Conservation (phyloP, 805 yeast genomes). For the Cyberlindnera japonica region DNA sequence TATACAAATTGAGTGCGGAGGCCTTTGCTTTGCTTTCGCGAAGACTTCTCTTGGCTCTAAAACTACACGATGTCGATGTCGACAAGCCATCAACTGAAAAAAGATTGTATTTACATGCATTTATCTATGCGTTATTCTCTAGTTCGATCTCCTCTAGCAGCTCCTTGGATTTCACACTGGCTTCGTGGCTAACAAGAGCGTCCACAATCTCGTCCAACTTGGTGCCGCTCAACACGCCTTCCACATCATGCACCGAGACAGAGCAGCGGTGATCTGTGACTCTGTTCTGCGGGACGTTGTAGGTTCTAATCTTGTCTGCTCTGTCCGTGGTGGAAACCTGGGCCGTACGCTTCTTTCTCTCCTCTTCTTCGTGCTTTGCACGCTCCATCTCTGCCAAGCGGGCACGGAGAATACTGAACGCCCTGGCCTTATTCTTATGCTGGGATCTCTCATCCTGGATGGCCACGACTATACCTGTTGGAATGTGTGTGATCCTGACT, state of each 20-base stretch:
- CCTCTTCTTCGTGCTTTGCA: slow-evolving; percentile 58
- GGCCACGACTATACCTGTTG: slow-evolving; percentile 82
- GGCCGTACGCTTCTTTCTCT: slow-evolving; percentile 62
- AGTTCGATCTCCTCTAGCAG: slow-evolving; percentile 17
- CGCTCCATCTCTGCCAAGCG: slow-evolving; percentile 80
- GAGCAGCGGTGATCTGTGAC: slow-evolving; percentile 94
- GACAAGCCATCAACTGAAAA: too few relatives aligned
- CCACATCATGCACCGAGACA: slow-evolving; percentile 69
- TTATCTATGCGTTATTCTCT: slow-evolving; percentile 1
- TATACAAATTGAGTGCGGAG: not conserved
- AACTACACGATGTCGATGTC: too few relatives aligned
- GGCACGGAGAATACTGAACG: slow-evolving; percentile 76
- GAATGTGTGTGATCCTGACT: slow-evolving; percentile 85
- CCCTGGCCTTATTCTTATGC: slow-evolving; percentile 90
- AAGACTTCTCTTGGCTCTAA: too few relatives aligned
- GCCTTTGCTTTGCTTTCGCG: not conserved
- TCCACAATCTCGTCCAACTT: slow-evolving; percentile 53
- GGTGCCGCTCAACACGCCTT: slow-evolving; percentile 59
- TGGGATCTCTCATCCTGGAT: slow-evolving; percentile 97
- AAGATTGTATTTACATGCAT: slow-evolving; percentile 1
- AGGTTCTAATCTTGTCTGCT: slow-evolving; percentile 89
- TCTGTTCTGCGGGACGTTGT: slow-evolving; percentile 88
- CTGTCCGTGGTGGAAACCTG: slow-evolving; percentile 90
- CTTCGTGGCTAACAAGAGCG: slow-evolving; percentile 44
- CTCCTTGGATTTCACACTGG: slow-evolving; percentile 39